A percentile compares a stretch with the other conserved stretches of the same genome.
Conservation (phyloP, 306 rosid genomes). For the Inga leiocalycina region DNA sequence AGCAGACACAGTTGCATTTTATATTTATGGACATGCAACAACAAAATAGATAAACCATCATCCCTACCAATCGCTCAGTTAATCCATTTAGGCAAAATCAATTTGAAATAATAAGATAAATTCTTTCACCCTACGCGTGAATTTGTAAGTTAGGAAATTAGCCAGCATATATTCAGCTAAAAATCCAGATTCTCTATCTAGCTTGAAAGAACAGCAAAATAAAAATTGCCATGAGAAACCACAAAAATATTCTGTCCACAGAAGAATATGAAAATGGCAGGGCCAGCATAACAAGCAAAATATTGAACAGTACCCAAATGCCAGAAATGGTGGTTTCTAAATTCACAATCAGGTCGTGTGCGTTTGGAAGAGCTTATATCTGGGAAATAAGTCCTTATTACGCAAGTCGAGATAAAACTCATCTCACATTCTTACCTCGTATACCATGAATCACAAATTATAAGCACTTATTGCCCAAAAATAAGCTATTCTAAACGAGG, state of each 20-base stretch:
- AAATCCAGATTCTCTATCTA: conserved; percentile 12
- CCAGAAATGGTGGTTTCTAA: conserved; percentile 17
- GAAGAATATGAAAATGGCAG: background rate
- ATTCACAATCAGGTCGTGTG: conserved; percentile 16
- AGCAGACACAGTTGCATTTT: background rate
- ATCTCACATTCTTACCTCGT: no score
- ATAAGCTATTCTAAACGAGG: no score
- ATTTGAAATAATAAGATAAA: background rate
- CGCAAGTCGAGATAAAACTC: no score
- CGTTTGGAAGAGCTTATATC: no score
- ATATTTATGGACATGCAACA: conserved; percentile 2
- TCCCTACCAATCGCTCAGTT: background rate
- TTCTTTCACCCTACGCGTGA: conserved; percentile 12
- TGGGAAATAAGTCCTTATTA: no score
- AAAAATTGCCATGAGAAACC: background rate
- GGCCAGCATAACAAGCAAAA: conserved; percentile 1
- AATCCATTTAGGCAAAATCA: conserved; percentile 9
- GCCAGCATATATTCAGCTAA: conserved; percentile 2
- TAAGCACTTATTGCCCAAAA: no score
- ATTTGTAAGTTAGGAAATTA: conserved; percentile 9
- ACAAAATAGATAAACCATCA: conserved; percentile 2
- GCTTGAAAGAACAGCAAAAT: conserved; percentile 5
- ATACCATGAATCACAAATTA: no score
- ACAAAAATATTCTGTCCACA: background rate
- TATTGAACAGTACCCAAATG: conserved; percentile 11